Evolutionary conservation across 352 stramenopile genomes (phyloP).

Genomic region (Phytophthora tentaculata): DNA sequence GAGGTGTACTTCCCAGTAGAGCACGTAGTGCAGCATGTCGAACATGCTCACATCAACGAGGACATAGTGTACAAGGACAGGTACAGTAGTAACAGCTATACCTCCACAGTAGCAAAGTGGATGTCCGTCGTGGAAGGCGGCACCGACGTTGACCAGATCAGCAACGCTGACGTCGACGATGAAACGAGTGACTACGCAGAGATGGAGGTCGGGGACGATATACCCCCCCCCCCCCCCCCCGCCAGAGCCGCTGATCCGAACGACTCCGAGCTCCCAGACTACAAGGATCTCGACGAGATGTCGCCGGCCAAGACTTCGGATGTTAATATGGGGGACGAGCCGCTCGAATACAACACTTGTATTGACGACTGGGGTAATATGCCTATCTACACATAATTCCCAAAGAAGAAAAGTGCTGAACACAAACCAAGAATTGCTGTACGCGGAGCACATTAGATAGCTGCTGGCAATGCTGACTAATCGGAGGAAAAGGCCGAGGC

Average conservation of each 20-base stretch:
- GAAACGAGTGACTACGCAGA: neutral
- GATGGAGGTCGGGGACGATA: neutral
- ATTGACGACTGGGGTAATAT: neutral
- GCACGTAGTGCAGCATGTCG: too few species aligned
- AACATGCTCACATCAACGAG: too few species aligned
- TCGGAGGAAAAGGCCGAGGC: neutral
- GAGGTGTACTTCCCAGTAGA: too few species aligned
- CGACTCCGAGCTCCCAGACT: neutral
- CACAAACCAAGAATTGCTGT: too few species aligned
- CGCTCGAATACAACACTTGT: neutral
- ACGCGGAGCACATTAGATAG: neutral
- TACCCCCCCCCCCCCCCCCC: too few species aligned
- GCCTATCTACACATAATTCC: neutral
- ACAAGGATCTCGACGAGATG: neutral
- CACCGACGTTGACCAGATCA: neutral
- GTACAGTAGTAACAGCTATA: neutral
- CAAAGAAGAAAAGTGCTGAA: neutral
- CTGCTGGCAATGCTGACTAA: neutral
- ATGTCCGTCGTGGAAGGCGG: neutral
- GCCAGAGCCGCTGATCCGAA: neutral
- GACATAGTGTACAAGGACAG: conserved; percentile 10
- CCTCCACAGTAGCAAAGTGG: neutral
- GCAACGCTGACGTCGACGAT: neutral
- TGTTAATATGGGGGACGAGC: neutral
- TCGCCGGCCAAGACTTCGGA: neutral